phyloP scores from a whole-genome alignment of 2,329 filamentous ascomycete genomes.

The Sclerotiophoma versabilis region DNA sequence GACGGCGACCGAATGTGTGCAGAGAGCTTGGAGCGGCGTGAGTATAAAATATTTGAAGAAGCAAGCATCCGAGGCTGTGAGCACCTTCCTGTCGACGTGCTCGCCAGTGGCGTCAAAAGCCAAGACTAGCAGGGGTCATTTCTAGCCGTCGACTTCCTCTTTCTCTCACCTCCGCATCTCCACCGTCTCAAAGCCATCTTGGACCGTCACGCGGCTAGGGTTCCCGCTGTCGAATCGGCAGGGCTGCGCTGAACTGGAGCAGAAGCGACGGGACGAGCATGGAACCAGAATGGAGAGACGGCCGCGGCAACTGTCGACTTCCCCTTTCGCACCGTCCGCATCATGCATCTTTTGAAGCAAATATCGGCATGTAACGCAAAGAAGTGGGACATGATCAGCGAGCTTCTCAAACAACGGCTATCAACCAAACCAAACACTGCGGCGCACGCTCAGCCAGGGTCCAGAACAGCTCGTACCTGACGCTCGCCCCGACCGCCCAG shows the following conservation, averaged over 20 bases:
- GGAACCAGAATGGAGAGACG: conserved; percentile 1
- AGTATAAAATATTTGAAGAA: conserved; percentile 29
- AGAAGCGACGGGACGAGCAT: conserved; percentile 2
- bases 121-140: conserved; percentile 30
- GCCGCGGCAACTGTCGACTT: conserved; percentile 1
- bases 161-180: conserved; percentile 22
- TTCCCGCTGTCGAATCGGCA: conserved; percentile 11
- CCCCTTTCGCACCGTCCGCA: conserved; percentile 5
- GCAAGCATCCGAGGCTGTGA: conserved; percentile 33
- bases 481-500: conserved; percentile 7
- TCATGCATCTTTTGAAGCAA: conserved; percentile 6
- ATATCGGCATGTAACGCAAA: neutral
- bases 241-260: conserved; percentile 12
- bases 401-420: neutral
- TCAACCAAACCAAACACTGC: conserved; percentile 11
- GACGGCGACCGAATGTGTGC: conserved; percentile 19
- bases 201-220: conserved; percentile 7
- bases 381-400: neutral
- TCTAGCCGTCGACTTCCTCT: conserved; percentile 26
- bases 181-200: conserved; percentile 21
- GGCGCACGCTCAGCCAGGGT: conserved; percentile 3
- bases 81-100: conserved; percentile 30
- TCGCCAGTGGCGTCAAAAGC: conserved; percentile 35
- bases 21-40: conserved; percentile 13
- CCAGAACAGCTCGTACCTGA: conserved; percentile 12